These are phyloP conservation scores for Pleurostoma richardsiae DNA, from an alignment of 2,329 filamentous ascomycete genomes.

Conservation along the genomic window DNA sequence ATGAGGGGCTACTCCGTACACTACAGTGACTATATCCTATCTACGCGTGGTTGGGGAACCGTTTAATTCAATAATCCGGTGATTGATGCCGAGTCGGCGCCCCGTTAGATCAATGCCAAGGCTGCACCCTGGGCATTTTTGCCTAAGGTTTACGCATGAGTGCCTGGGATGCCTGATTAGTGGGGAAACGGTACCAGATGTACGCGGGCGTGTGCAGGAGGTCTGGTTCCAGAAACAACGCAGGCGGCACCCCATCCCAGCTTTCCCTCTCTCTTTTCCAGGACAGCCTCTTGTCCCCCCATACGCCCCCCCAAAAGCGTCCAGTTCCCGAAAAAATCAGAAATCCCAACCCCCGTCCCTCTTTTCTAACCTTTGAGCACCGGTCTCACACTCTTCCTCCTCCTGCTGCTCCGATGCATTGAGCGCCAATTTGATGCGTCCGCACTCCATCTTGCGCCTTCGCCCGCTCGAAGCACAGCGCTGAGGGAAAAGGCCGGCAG, in stretches of 20 bases:
- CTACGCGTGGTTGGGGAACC: no score
- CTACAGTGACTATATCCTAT: no score
- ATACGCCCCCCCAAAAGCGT: constrained; percentile 14
- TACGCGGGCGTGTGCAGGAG: constrained; percentile 11
- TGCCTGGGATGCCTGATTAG: constrained; percentile 14
- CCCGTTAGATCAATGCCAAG: constrained; percentile 15
- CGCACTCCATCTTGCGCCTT: background rate
- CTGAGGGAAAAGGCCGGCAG: no score
- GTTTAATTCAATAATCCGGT: no score
- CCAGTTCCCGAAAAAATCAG: constrained; percentile 16
- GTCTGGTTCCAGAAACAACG: constrained; percentile 17
- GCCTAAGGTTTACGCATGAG: constrained; percentile 14
- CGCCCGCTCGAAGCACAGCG: background rate
- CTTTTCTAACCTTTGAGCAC: background rate
- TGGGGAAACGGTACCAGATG: constrained; percentile 17
- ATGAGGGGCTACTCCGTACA: no score
- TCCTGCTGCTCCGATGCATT: no score
- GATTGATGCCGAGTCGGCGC: background rate
- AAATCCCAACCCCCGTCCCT: constrained; percentile 16
- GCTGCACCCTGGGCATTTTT: constrained; percentile 7
- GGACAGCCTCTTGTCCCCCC: constrained; percentile 1
- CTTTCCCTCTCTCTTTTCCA: constrained; percentile 13
- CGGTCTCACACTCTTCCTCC: background rate
- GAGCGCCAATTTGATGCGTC: background rate
- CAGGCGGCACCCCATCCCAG: constrained; percentile 5